Evolutionary conservation across 176 grass and related monocot genomes (phyloP).

Genomic region (Carex pumila): DNA sequence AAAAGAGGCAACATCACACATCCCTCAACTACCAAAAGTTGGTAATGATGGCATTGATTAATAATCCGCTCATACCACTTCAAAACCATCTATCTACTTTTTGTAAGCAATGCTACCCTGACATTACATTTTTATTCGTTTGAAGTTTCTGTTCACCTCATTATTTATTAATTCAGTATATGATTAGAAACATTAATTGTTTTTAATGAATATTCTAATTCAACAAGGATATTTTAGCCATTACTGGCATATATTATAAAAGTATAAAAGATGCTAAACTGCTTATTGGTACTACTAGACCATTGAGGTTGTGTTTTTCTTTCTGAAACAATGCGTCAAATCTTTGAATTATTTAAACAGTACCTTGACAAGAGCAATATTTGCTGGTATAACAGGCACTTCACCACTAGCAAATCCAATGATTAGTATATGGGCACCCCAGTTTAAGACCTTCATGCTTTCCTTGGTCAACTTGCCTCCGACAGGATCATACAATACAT

Average conservation of each 20-base stretch:
- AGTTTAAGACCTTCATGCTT: constrained; percentile 89
- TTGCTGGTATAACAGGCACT: constrained; percentile 72
- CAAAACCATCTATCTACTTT: background rate
- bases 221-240: background rate
- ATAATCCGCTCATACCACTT: background rate
- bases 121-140: background rate
- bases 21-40: background rate
- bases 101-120: background rate
- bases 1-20: background rate
- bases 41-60: background rate
- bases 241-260: background rate
- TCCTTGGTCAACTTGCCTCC: constrained; percentile 91
- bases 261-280: background rate
- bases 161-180: background rate
- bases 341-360: background rate
- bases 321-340: background rate
- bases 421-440: constrained; percentile 87
- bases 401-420: constrained; percentile 98
- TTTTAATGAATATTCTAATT: background rate
- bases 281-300: background rate
- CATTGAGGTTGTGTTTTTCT: background rate
- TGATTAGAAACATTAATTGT: background rate
- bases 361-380: constrained; percentile 93
- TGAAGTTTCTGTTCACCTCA: background rate
- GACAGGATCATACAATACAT: constrained; percentile 94